These are phyloP conservation scores for Aspergillus sp. DNA, from an alignment of 2,329 filamentous ascomycete genomes.

Conservation along the genomic window DNA sequence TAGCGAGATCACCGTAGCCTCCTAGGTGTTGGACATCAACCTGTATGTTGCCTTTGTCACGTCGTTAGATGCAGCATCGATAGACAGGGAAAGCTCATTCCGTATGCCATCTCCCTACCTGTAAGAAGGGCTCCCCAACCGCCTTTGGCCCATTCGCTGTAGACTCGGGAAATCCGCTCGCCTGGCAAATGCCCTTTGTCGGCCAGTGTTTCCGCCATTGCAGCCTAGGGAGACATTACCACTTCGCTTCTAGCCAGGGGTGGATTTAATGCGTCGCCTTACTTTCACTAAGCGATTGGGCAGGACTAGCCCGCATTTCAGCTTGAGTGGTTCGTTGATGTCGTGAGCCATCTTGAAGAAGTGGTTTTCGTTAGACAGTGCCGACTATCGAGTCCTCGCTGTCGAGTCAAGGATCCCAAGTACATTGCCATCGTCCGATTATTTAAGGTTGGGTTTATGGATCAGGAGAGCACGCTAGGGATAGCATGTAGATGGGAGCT, in stretches of 20 bases:
- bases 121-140: neutral
- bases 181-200: neutral
- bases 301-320: slow-evolving; percentile 13
- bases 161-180: neutral
- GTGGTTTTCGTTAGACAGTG: no score
- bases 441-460: no score
- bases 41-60: neutral
- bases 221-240: neutral
- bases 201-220: neutral
- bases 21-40: neutral
- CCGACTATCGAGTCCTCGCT: no score
- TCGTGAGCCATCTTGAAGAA: neutral
- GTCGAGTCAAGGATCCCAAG: no score
- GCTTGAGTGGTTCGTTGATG: slow-evolving; percentile 9
- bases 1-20: neutral
- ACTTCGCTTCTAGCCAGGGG: no score
- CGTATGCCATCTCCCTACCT: no score
- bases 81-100: no score
- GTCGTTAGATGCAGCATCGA: no score
- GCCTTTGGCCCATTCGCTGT: slow-evolving; percentile 1
- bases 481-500: no score
- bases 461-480: no score
- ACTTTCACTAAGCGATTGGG: slow-evolving; percentile 15
- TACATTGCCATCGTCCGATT: no score
- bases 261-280: neutral